These are phyloP conservation scores for Saturnispora quitensis DNA, from an alignment of 805 yeast genomes.

Conservation along the genomic window DNA sequence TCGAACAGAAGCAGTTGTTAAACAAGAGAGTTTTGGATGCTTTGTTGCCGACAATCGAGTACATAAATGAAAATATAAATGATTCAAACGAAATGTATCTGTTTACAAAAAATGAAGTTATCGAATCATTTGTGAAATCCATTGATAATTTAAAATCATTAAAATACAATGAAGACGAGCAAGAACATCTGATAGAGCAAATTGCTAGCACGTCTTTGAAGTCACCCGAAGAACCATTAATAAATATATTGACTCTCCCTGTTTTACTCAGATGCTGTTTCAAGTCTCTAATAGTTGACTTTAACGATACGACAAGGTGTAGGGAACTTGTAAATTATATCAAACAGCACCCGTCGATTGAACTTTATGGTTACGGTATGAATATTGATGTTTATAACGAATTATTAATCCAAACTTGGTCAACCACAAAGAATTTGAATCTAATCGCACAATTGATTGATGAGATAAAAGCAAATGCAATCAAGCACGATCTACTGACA, in stretches of 20 bases:
- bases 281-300: constrained; percentile 25
- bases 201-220: constrained; percentile 8
- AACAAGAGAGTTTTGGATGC: constrained; percentile 11
- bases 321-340: constrained; percentile 17
- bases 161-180: neutral
- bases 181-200: constrained; percentile 3
- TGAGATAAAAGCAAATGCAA: constrained; percentile 25
- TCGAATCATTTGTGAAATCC: constrained; percentile 14
- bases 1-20: constrained; percentile 7
- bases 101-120: constrained; percentile 15
- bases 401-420: constrained; percentile 22
- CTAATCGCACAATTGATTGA: constrained; percentile 19
- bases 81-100: constrained; percentile 17
- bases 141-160: neutral
- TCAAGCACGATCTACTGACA: constrained; percentile 24
- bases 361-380: constrained; percentile 25
- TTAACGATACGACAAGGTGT: constrained; percentile 23
- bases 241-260: constrained; percentile 22
- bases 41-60: constrained; percentile 16
- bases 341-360: constrained; percentile 22
- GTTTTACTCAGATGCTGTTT: constrained; percentile 21
- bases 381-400: constrained; percentile 25
- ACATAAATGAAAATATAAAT: constrained; percentile 17
- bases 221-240: constrained; percentile 18
- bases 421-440: constrained; percentile 20